Evolutionary conservation across 768 basidiomycete species (phyloP).

Genomic region (Clathrus columnatus): DNA sequence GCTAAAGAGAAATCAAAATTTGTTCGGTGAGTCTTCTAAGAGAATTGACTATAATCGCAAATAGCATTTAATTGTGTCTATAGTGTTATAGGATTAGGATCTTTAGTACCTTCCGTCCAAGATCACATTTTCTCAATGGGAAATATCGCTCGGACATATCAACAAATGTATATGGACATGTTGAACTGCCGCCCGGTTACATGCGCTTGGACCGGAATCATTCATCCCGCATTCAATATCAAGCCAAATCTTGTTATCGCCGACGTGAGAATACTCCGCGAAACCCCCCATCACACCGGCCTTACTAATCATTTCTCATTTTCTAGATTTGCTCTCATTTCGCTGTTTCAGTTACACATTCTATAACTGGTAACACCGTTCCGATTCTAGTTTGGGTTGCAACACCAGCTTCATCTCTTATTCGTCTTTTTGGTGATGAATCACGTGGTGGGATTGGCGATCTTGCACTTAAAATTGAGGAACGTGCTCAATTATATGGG

Average conservation of each 20-base stretch:
- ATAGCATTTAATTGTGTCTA: background rate
- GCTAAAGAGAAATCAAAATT: background rate
- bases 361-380: background rate
- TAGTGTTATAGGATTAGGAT: conserved; percentile 7
- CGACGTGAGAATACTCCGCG: background rate
- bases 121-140: conserved; percentile 7
- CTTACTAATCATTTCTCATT: background rate
- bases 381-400: conserved; percentile 8
- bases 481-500: background rate
- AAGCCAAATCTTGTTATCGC: conserved; percentile 6
- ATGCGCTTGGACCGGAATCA: conserved; percentile 8
- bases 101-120: conserved; percentile 1
- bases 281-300: background rate
- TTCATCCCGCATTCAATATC: background rate
- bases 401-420: conserved; percentile 10
- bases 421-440: conserved; percentile 11
- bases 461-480: background rate
- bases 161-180: conserved; percentile 8
- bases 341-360: background rate
- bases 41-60: background rate
- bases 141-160: conserved; percentile 1
- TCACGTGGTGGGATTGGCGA: conserved; percentile 10
- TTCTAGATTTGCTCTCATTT: conserved; percentile 8
- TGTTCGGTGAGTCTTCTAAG: background rate
- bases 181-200: conserved; percentile 1